Evolutionary conservation across 495 filamentous ascomycete genomes (phyloP).

Genomic region (Penicillium tannophilum): DNA sequence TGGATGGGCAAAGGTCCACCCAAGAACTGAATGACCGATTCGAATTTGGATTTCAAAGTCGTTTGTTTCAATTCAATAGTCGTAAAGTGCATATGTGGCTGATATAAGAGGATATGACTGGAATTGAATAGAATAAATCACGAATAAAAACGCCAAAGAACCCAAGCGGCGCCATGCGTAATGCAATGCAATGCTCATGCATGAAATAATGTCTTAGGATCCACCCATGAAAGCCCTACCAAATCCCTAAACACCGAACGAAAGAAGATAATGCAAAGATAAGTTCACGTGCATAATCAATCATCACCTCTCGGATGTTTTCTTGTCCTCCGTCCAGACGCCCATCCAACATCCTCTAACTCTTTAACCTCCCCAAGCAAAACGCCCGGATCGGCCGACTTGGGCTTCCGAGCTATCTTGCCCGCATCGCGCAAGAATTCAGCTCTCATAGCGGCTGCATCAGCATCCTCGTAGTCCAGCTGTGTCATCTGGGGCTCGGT

Average conservation of each 20-base stretch:
- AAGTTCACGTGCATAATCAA: slow-evolving; percentile 8
- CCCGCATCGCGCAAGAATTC: slow-evolving; percentile 48
- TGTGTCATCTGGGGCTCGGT: slow-evolving; percentile 52
- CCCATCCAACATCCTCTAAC: slow-evolving; percentile 41
- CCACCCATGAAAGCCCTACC: neutral
- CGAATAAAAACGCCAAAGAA: neutral
- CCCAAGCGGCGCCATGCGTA: slow-evolving; percentile 23
- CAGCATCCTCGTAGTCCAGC: slow-evolving; percentile 56
- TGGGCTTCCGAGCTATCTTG: slow-evolving; percentile 35
- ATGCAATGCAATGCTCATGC: slow-evolving; percentile 26
- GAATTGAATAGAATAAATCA: neutral
- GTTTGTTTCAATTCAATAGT: too few relatives aligned
- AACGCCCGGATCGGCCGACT: slow-evolving; percentile 19
- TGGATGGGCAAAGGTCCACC: too few relatives aligned
- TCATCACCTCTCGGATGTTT: slow-evolving; percentile 28
- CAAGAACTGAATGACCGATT: too few relatives aligned
- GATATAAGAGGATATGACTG: neutral
- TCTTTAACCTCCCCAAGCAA: slow-evolving; percentile 37
- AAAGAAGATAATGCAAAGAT: slow-evolving; percentile 16
- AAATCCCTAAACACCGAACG: slow-evolving; percentile 2
- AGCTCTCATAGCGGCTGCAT: slow-evolving; percentile 51
- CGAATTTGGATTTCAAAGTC: too few relatives aligned
- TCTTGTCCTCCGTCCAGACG: slow-evolving; percentile 41
- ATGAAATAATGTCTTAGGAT: neutral
- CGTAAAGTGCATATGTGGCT: neutral